These are phyloP conservation scores for Fragilariopsis cylindrus DNA, from an alignment of 108 stramenopile genomes.

Conservation along the genomic window DNA sequence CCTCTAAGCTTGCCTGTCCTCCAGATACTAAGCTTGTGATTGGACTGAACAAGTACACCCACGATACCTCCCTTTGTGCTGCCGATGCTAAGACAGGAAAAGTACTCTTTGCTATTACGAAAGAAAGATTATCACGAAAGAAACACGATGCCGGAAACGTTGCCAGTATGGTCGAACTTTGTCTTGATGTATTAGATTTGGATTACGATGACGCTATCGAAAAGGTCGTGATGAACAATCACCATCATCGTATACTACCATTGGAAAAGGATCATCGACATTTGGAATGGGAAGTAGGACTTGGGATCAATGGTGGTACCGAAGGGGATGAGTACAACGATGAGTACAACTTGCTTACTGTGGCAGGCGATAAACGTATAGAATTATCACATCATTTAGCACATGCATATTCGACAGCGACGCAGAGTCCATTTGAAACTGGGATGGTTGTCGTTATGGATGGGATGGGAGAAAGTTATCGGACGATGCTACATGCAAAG, in stretches of 20 bases:
- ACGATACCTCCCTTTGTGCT: constrained; percentile 88
- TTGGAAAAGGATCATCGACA: constrained; percentile 51
- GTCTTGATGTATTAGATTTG: constrained; percentile 77
- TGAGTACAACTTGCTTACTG: constrained; percentile 63
- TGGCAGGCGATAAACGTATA: constrained; percentile 18
- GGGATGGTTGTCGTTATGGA: constrained; percentile 95
- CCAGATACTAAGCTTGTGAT: constrained; percentile 72
- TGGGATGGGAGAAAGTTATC: constrained; percentile 91
- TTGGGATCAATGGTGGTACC: constrained; percentile 70
- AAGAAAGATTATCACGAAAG: constrained; percentile 81
- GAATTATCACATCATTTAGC: constrained; percentile 96
- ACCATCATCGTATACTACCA: constrained; percentile 89
- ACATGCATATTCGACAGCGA: constrained; percentile 90
- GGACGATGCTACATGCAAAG: constrained; percentile 73
- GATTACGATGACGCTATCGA: constrained; percentile 58
- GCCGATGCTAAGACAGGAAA: constrained; percentile 73
- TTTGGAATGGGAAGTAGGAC: constrained; percentile 80
- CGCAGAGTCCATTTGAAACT: constrained; percentile 76
- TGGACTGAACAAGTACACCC: constrained; percentile 93
- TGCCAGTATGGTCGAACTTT: constrained; percentile 73
- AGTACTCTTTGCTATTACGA: constrained; percentile 85
- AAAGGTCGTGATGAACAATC: constrained; percentile 92
- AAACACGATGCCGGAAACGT: constrained; percentile 94
- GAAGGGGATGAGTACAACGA: constrained; percentile 71
- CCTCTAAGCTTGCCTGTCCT: constrained; percentile 47